phyloP scores from a whole-genome alignment of 805 yeast species.

The Wickerhamomyces pijperi region DNA sequence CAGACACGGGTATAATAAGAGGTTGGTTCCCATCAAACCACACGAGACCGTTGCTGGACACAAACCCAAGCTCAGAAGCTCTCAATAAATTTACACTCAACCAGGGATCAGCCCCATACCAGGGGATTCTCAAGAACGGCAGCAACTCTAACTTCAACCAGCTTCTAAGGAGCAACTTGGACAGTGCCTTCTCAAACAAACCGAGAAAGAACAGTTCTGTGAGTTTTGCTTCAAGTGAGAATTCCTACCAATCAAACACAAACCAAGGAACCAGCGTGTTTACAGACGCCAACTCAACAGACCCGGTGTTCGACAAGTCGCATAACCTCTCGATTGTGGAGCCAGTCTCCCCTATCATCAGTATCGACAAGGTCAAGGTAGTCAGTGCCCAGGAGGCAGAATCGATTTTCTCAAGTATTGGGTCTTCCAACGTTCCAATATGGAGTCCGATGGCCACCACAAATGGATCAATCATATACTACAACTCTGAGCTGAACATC shows the following conservation, averaged over 20 bases:
- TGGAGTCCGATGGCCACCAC: constrained; percentile 58
- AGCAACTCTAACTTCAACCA: constrained; percentile 5
- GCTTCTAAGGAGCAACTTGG: constrained; percentile 15
- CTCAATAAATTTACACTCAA: constrained; percentile 1
- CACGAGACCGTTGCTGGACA: constrained; percentile 25
- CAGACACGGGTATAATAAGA: constrained; percentile 27
- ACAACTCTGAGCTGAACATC: constrained; percentile 47
- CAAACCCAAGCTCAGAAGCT: constrained; percentile 1
- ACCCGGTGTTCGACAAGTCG: constrained; percentile 12
- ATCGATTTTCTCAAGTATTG: constrained; percentile 23
- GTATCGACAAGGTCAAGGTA: constrained; percentile 14
- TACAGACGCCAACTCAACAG: constrained; percentile 10
- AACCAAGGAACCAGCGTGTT: not conserved
- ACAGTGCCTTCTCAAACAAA: constrained; percentile 12
- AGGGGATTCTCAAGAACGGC: not conserved
- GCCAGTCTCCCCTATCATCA: constrained; percentile 9
- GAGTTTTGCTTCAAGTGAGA: constrained; percentile 30
- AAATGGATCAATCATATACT: constrained; percentile 44
- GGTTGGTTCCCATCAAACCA: constrained; percentile 83
- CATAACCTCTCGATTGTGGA: constrained; percentile 5
- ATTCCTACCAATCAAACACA: constrained; percentile 20
- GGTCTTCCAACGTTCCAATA: constrained; percentile 26
- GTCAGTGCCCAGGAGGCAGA: constrained; percentile 27
- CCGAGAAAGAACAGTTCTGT: constrained; percentile 37
- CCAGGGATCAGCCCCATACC: constrained; percentile 4